Conservation (phyloP, 1,284 basidiomycete species). For the Anthracocystis panici-leucophaei region DNA sequence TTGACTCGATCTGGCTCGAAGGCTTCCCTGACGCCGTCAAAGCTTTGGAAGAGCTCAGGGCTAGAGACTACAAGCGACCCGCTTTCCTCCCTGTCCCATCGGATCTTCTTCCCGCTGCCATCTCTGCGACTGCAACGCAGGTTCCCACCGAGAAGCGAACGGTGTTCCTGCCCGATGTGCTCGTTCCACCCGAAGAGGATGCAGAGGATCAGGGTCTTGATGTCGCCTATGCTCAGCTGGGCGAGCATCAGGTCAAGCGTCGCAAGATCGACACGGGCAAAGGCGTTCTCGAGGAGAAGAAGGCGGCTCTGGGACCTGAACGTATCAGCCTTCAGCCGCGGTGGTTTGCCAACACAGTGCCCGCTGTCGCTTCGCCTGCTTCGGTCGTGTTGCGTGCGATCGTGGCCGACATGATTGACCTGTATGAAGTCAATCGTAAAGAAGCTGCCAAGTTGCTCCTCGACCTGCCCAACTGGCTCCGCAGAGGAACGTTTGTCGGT, state of each 20-base stretch:
- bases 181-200: constrained; percentile 64
- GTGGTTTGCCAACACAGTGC: constrained; percentile 72
- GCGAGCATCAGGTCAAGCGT: constrained; percentile 39
- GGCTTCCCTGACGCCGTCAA: constrained; percentile 59
- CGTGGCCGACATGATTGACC: constrained; percentile 84
- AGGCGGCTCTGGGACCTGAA: constrained; percentile 57
- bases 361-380: constrained; percentile 78
- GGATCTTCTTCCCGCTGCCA: constrained; percentile 63
- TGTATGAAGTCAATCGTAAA: constrained; percentile 96
- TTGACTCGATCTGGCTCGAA: constrained; percentile 56
- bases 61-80: constrained; percentile 46
- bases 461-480: constrained; percentile 86
- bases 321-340: constrained; percentile 46
- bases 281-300: constrained; percentile 54
- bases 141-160: constrained; percentile 37
- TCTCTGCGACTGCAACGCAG: constrained; percentile 39
- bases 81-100: constrained; percentile 56
- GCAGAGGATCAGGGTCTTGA: constrained; percentile 57
- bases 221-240: constrained; percentile 38
- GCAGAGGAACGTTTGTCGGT: constrained; percentile 77
- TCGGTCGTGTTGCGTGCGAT: constrained; percentile 85
- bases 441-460: constrained; percentile 89
- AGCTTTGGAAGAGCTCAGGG: constrained; percentile 51
- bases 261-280: constrained; percentile 58
- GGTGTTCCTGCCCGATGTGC: constrained; percentile 54